Base-by-base conservation (phyloP, 2,329 filamentous ascomycete species). In the Sporothrix sp. region DNA sequence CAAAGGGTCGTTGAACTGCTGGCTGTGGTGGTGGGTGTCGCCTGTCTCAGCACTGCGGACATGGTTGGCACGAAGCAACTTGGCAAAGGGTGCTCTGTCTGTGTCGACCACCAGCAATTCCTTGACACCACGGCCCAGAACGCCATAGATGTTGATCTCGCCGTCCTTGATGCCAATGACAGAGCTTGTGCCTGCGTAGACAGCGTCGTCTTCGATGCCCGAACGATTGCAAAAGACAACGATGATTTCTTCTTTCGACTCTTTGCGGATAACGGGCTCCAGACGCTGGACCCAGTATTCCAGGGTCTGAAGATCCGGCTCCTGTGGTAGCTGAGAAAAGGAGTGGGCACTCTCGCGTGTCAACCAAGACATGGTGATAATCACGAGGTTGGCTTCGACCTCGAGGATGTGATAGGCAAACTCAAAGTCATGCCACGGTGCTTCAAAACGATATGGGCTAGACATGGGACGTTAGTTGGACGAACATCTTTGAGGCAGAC, bases 341-440 rank as follows among this genome's bases (percentile, higher is more conserved):
- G 53, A 52, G 16, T 59, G 70, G 1, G 65, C 71, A 58, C 71
- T 74, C 54, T 71, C 79, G 50, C 63, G 70, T 2, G 84, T 87
- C 28, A 86, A 69, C 86, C 85, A 91, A 0, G 87, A 85, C 86
- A 90, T 90, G 4, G 77, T 79, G 0, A 91, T 58, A 30, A 89
- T 77, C 2, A 87, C 79, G 0, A 90, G 55, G 13, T 80, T 78
- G 0, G 82, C 75, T 0, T 72, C 60, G 0, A 67, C 66, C 1
- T 78, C 66, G 0, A 87, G 62, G 6, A 82, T 68, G 38, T 85
- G 79, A 21, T 68, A 74, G 0, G 73, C 74, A 54, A 76, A 75
- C 52, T 76, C 73, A 54, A 70, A 75, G 0, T 65, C 66, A 37
- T 63, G 59, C 71, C 71, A 77, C 0, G 71, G 70, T 0, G 72